Evolutionary conservation across 192 early-diverging fungal species (phyloP), one percentile per base, ranked within the genome.

Genomic region (Coemansia furcata): DNA sequence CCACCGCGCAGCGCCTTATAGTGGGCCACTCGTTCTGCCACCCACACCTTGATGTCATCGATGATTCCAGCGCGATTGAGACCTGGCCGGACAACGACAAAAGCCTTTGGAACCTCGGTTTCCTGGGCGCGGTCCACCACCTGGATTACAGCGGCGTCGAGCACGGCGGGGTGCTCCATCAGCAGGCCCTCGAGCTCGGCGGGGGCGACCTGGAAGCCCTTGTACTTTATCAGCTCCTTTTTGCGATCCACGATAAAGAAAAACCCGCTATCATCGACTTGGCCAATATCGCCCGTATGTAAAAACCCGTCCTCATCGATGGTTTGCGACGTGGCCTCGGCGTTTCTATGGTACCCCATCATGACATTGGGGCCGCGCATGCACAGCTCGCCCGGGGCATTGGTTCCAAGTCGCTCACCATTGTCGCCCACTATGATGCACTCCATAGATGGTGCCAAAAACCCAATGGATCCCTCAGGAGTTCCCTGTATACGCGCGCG

Each of bases 141-240:
- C 26, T 85, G 86, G 67, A 91, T 86, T 32, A 91, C 89, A 2
- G 89, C 87, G n/a, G 84, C 84, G 58, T 93, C 91, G 11, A 83
- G 69, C 37, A 98, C 83, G 6, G 63, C 60, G 0, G 90, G 89
- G 52, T 95, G 90, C 44, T 86, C 74, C 0, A 91, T 68, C 55
- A 95, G 74, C 62, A 89, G 55, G 0, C 87, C 89, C 71, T 98
- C 95, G 11, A 98, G 83, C 79, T 96, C 94, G 5, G 94, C 94
- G 0, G 94, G 95, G 0, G 94, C 84, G 14, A 98, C 90, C 80
- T 87, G 85, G 72, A 86, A 87, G 8, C 88, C 86, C 70, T 95
- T 95, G 88, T 94, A 98, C 74, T 98, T 98, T 80, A 95, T 95
- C 42, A 96, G 86, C 72, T 95, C 93, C 85, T 96, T 98, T 38